Percentiles rank a stretch among this genome's conserved stretches.
phyloP scores from a whole-genome alignment of 495 filamentous ascomycete species.

The Lasiosphaeria hispida region DNA sequence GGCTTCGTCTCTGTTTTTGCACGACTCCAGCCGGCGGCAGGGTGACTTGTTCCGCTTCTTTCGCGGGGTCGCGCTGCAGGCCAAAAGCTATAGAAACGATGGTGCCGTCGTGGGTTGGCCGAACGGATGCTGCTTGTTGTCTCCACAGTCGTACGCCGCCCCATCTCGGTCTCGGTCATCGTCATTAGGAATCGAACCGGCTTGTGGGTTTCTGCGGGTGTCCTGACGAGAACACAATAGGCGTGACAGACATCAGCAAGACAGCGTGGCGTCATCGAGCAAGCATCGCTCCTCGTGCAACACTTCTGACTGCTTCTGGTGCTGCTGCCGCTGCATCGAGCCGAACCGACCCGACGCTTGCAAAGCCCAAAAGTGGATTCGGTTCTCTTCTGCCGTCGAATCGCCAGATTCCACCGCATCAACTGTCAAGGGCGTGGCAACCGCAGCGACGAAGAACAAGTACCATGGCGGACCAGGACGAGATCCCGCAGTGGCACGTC shows the following conservation, averaged over 20 bases:
- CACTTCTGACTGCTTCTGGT: not conserved
- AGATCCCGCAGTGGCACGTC: constrained; percentile 44
- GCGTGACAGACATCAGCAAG: not conserved
- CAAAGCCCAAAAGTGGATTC: not conserved
- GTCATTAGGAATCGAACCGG: too few species aligned
- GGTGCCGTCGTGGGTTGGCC: too few species aligned
- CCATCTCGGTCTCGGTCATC: too few species aligned
- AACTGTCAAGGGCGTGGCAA: not conserved
- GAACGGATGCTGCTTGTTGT: too few species aligned
- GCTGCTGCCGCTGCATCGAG: not conserved
- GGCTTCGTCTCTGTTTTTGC: not conserved
- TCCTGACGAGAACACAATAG: not conserved
- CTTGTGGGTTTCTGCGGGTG: not conserved
- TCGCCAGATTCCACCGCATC: constrained; percentile 12
- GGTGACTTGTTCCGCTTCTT: not conserved
- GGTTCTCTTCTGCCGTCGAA: not conserved
- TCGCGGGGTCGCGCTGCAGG: not conserved
- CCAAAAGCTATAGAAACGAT: not conserved
- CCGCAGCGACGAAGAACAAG: too few species aligned
- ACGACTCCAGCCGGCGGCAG: not conserved
- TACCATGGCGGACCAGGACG: constrained; percentile 24
- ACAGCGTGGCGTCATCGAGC: constrained; percentile 1
- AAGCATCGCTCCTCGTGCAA: too few species aligned
- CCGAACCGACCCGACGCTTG: not conserved
- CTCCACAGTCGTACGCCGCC: too few species aligned